Evolutionary conservation across 2,329 filamentous ascomycete genomes (phyloP).

Genomic region (Trichoderma oligosporum): DNA sequence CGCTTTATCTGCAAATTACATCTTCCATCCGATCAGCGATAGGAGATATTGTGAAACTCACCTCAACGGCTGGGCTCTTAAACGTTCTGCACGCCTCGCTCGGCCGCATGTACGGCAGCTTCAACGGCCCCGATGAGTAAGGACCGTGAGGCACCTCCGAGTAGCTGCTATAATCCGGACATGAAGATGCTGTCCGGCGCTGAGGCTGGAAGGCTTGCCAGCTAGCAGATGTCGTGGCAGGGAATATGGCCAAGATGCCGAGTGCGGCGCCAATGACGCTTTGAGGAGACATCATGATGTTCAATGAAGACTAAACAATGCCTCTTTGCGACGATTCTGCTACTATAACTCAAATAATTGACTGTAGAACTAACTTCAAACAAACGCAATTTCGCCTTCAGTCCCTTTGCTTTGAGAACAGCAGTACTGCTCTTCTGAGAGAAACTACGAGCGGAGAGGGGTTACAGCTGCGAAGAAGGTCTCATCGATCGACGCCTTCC

Average conservation of each 20-base stretch:
- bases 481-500: conserved; percentile 1
- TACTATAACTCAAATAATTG: neutral
- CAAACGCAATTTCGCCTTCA: neutral
- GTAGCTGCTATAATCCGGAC: conserved; percentile 27
- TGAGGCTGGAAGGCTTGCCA: conserved; percentile 17
- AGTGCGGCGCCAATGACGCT: conserved; percentile 4
- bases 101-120: conserved; percentile 29
- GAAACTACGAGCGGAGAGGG: neutral
- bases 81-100: conserved; percentile 29
- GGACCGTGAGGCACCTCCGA: conserved; percentile 25
- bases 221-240: neutral
- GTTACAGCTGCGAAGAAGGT: conserved; percentile 1
- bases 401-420: neutral
- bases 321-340: neutral
- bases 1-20: too few relatives aligned
- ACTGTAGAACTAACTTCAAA: neutral
- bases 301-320: neutral
- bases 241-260: conserved; percentile 15
- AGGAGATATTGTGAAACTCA: neutral
- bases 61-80: conserved; percentile 29
- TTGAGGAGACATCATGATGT: neutral
- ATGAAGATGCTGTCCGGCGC: conserved; percentile 23
- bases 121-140: conserved; percentile 23
- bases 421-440: neutral
- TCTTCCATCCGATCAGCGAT: neutral